These are phyloP conservation scores for Skeletonema menzelii DNA, from an alignment of 108 stramenopile genomes.

Conservation along the genomic window DNA sequence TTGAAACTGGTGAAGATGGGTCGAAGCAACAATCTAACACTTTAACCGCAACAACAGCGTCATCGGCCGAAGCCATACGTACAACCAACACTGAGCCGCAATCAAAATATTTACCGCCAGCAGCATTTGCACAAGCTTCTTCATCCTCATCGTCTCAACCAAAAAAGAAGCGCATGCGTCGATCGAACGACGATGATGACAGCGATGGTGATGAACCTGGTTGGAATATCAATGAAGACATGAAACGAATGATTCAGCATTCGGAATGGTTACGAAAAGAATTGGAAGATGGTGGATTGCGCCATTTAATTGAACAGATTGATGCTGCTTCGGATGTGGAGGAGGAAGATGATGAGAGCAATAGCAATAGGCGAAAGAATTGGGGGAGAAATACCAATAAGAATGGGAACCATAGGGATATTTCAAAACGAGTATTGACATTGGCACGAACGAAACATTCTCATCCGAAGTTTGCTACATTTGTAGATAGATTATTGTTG, in stretches of 20 bases:
- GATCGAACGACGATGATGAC: constrained; percentile 42
- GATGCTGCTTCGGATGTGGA: constrained; percentile 36
- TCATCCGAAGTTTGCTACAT: constrained; percentile 61
- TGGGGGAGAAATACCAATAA: constrained; percentile 5
- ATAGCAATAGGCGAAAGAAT: not conserved
- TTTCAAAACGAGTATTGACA: constrained; percentile 42
- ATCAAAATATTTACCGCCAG: constrained; percentile 19
- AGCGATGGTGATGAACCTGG: constrained; percentile 54
- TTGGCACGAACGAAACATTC: constrained; percentile 29
- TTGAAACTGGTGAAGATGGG: not conserved
- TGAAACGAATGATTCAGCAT: constrained; percentile 56
- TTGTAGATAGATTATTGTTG: constrained; percentile 69
- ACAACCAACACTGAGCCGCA: constrained; percentile 6
- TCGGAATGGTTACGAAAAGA: constrained; percentile 71
- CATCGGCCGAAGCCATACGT: not conserved
- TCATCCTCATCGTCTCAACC: constrained; percentile 3
- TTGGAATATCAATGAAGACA: constrained; percentile 76
- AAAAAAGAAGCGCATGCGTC: constrained; percentile 5
- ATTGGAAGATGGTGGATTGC: constrained; percentile 69
- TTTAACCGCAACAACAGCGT: constrained; percentile 1
- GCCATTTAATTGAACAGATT: constrained; percentile 58
- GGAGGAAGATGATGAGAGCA: constrained; percentile 3
- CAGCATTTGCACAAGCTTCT: not conserved
- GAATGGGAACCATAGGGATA: constrained; percentile 5
- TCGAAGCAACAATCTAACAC: constrained; percentile 1